A percentile compares a stretch with the other conserved stretches of the same genome.
Evolutionary conservation across 2,329 filamentous ascomycete species (phyloP).

Genomic region (Diplocarpon rosae): DNA sequence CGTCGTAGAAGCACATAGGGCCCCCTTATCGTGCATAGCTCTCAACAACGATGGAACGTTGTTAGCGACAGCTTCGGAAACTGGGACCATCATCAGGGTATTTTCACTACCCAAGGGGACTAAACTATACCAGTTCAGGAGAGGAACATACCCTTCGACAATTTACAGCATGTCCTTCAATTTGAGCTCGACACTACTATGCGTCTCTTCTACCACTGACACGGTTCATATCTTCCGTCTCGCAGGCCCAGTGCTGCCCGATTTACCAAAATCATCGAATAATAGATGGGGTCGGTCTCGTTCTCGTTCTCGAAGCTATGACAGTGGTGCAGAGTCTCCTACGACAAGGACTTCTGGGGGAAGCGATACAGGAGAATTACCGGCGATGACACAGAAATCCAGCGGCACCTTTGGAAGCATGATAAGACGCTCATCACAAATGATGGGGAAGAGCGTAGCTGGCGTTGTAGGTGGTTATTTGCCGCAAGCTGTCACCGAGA

Average conservation of each 20-base stretch:
- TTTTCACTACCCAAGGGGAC: conserved; percentile 85
- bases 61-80: conserved; percentile 90
- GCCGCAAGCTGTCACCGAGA: conserved; percentile 87
- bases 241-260: conserved; percentile 32
- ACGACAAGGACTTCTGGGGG: conserved; percentile 22
- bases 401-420: conserved; percentile 82
- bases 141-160: conserved; percentile 87
- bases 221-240: conserved; percentile 95
- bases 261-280: conserved; percentile 26
- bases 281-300: conserved; percentile 19
- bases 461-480: conserved; percentile 86
- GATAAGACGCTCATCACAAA: conserved; percentile 86
- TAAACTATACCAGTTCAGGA: conserved; percentile 91
- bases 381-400: conserved; percentile 33
- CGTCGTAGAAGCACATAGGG: conserved; percentile 88
- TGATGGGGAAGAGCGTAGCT: conserved; percentile 80
- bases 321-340: conserved; percentile 44
- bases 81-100: conserved; percentile 92
- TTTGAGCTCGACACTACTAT: conserved; percentile 80
- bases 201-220: conserved; percentile 91
- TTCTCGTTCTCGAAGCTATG: conserved; percentile 35
- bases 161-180: conserved; percentile 99
- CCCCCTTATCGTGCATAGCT: conserved; percentile 80
- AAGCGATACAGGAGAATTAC: conserved; percentile 22
- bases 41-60: conserved; percentile 88